Conservation (phyloP, 202 grass and related monocot species). For the Tripidium arundinaceum region DNA sequence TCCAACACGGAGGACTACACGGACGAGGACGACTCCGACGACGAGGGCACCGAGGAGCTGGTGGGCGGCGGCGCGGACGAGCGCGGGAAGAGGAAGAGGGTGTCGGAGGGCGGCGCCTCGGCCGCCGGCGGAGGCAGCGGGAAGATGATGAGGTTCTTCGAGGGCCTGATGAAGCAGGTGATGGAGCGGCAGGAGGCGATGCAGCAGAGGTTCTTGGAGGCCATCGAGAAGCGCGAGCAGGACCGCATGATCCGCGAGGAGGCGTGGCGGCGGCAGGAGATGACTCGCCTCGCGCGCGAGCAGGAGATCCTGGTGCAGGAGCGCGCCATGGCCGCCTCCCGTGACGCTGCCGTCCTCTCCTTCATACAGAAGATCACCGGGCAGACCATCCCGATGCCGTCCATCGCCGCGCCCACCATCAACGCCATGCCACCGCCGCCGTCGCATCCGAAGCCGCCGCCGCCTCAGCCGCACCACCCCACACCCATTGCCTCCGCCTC, state of each 20-base stretch:
- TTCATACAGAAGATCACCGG: conserved; percentile 96
- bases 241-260: conserved; percentile 98
- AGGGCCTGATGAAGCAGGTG: conserved; percentile 80
- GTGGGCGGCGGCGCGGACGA: conserved; percentile 34
- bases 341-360: conserved; percentile 73
- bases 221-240: conserved; percentile 87
- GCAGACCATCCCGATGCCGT: conserved; percentile 57
- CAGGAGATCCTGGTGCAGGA: conserved; percentile 84
- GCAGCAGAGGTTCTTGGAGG: conserved; percentile 83
- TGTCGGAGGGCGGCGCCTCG: conserved; percentile 25
- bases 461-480: too few relatives aligned
- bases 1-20: too few relatives aligned
- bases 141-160: conserved; percentile 91
- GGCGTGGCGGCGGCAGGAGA: conserved; percentile 93
- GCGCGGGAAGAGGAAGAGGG: conserved; percentile 63
- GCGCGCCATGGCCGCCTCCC: conserved; percentile 76
- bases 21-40: conserved; percentile 62
- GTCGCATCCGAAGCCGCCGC: too few relatives aligned
- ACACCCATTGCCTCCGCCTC: too few relatives aligned
- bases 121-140: conserved; percentile 14
- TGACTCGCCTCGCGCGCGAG: conserved; percentile 65
- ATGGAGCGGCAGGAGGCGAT: conserved; percentile 97
- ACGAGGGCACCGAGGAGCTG: conserved; percentile 65
- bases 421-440: too few relatives aligned
- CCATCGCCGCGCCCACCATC: conserved; percentile 45